Base-by-base conservation (phyloP, 192 early-diverging fungal species). In the Dissophora ornata region DNA sequence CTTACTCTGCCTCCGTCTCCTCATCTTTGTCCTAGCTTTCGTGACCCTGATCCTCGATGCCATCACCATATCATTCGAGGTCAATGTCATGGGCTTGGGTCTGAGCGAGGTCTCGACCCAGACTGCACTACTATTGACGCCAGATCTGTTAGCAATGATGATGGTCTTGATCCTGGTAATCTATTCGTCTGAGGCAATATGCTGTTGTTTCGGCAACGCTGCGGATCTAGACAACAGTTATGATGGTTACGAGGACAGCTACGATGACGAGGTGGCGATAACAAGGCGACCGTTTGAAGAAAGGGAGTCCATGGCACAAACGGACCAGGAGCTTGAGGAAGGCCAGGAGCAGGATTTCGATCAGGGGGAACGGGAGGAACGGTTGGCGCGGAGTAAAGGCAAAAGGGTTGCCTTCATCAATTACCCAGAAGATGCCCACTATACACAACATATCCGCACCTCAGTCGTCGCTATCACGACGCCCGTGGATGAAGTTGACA, bases 11-110 rank as follows among this genome's bases (percentile, higher is more conserved):
- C 28, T 67, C 16, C 36, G 71, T 15, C 13, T 75, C 6, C 25
- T 75, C 32, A 61, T 75, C 33, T 34, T 75, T 0, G 33, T 21
- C 24, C 33, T 75, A 0, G 57, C 57, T 28, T 56, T 75, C n/a
- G 33, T 46, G n/a, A 36, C 49, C 21, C 25, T 75, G 21, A 75
- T 75, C 49, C 63, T 75, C 41, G 71, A 75, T 55, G 71, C 71
- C 21, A 65, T 75, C 51, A 67, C 71, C 6, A 2, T 75, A 36
- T 75, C 71, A 10, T 75, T 75, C 51, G 57, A 67, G 48, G 24
- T 50, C 42, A 75, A 66, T 4, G 71, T 75, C 42, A 75, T 75
- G 71, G 36, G 38, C 50, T 33, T 75, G 4, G 42, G 40, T 7
- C 24, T 38, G 44, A 28, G 11, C 12, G 36, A 75, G 10, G 50